Evolutionary conservation across 2,329 filamentous ascomycete genomes (phyloP).

Genomic region (Macrophomina tecta): DNA sequence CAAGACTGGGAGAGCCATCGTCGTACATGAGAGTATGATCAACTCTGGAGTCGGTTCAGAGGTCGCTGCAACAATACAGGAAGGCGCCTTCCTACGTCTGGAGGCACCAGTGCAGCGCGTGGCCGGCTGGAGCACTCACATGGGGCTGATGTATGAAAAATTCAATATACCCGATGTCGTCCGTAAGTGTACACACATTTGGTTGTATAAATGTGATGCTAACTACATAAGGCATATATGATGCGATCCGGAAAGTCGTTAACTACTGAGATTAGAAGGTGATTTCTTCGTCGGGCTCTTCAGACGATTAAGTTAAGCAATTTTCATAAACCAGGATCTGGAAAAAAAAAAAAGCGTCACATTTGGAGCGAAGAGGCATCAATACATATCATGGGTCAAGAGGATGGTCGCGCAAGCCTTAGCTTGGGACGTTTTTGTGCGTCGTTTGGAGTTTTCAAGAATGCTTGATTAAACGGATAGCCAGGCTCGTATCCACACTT

Average conservation of each 20-base stretch:
- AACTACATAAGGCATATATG: conserved; percentile 50
- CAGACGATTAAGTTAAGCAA: too few relatives aligned
- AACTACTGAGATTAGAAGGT: conserved; percentile 45
- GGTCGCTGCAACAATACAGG: conserved; percentile 86
- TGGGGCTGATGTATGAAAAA: conserved; percentile 75
- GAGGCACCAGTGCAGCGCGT: conserved; percentile 87
- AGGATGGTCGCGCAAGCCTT: too few relatives aligned
- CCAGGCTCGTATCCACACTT: too few relatives aligned
- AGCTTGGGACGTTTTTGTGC: too few relatives aligned
- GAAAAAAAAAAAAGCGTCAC: too few relatives aligned
- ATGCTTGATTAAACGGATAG: too few relatives aligned
- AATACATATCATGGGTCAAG: too few relatives aligned
- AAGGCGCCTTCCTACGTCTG: conserved; percentile 80
- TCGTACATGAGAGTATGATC: conserved; percentile 92
- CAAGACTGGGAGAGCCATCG: conserved; percentile 84
- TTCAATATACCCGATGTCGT: conserved; percentile 80
- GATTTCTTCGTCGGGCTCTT: not conserved
- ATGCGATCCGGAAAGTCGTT: conserved; percentile 54
- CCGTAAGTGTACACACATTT: conserved; percentile 64
- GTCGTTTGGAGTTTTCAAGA: too few relatives aligned
- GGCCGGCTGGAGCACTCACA: conserved; percentile 88
- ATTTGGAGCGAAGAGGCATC: too few relatives aligned
- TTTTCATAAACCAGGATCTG: too few relatives aligned
- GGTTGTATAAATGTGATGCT: not conserved
- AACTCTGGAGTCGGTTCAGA: conserved; percentile 90